Base-by-base conservation (phyloP, 2,329 filamentous ascomycete genomes). In the Calonectria pseudoturangicola region DNA sequence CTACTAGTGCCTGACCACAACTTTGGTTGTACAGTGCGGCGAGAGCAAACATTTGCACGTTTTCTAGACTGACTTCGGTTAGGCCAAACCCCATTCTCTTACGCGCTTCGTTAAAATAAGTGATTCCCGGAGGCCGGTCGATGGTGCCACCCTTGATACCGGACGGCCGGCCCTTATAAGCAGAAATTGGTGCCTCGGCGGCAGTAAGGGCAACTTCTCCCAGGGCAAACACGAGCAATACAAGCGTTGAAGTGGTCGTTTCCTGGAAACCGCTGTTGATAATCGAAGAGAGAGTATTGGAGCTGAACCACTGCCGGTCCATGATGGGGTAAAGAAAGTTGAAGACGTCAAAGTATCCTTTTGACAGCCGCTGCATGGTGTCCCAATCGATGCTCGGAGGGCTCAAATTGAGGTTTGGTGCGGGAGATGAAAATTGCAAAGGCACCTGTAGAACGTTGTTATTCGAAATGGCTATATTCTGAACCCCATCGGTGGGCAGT, bases 101-200 rank as follows among this genome's bases (percentile, higher is more conserved):
- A 64, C 91, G 86, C 18, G 90, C 91, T 80, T 92, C 91, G 74
- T 92, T 92, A 81, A 92, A 92, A 43, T 91, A 85, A 1, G 86
- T 85, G 3, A 92, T 79, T 0, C 91, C 91, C 0, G 91, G 91
- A 2, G 90, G 90, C 21, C 83, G 84, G 16, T 85, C 83, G 2
- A 81, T 76, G 2, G 86, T 85, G 1, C 89, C 89, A 15, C 89
- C 90, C 48, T 87, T 86, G 28, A 91, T 83, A 3, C 89, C 89
- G 76, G 89, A 90, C 1, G 85, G 80, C 1, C 85, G 84, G 15
- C 86, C 86, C 47, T 88, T 85, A 65, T 85, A 82, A 7, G 82
- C 77, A 58, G 84, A 83, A 48, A 89, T 82, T 3, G 90, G 86
- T 18, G 82, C 79, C 16, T 88, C 89, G 5, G 85, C 82, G 8